These are phyloP conservation scores for Alternaria incomplexa DNA, from an alignment of 2,329 filamentous ascomycete genomes.

Conservation along the genomic window DNA sequence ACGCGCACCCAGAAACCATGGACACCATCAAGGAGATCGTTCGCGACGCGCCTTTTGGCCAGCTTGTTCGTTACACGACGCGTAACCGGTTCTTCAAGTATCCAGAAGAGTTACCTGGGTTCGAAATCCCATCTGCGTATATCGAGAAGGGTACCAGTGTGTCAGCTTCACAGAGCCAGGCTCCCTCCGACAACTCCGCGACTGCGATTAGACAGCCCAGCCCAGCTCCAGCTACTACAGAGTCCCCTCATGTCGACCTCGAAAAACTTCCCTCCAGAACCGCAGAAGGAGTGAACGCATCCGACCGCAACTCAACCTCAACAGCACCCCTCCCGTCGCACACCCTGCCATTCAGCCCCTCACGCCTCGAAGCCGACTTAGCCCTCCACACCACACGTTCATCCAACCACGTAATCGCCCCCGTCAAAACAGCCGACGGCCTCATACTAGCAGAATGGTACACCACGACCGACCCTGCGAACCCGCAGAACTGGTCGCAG, in stretches of 20 bases:
- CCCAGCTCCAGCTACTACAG: not conserved
- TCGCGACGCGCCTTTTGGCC: constrained; percentile 65
- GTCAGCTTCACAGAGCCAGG: too few relatives aligned
- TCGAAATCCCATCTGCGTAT: constrained; percentile 57
- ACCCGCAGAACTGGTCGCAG: constrained; percentile 50
- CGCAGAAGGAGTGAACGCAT: too few relatives aligned
- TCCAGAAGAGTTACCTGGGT: constrained; percentile 65
- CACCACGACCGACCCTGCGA: constrained; percentile 47
- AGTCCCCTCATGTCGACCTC: not conserved
- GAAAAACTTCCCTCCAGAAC: not conserved
- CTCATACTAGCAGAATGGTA: constrained; percentile 55
- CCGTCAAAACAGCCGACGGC: constrained; percentile 44
- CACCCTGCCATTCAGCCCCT: not conserved
- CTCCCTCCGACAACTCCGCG: constrained; percentile 6
- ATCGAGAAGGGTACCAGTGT: not conserved
- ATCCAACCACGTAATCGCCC: constrained; percentile 44
- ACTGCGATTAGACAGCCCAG: constrained; percentile 17
- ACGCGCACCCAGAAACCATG: not conserved
- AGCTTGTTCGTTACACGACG: constrained; percentile 63
- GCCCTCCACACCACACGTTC: constrained; percentile 26
- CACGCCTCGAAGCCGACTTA: not conserved
- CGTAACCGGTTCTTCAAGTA: constrained; percentile 62
- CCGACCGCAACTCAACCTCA: not conserved
- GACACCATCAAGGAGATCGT: constrained; percentile 39
- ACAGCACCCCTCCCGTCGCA: not conserved